Base-by-base conservation (phyloP, 345 rosid species). In the Mallotus nudiflorus region DNA sequence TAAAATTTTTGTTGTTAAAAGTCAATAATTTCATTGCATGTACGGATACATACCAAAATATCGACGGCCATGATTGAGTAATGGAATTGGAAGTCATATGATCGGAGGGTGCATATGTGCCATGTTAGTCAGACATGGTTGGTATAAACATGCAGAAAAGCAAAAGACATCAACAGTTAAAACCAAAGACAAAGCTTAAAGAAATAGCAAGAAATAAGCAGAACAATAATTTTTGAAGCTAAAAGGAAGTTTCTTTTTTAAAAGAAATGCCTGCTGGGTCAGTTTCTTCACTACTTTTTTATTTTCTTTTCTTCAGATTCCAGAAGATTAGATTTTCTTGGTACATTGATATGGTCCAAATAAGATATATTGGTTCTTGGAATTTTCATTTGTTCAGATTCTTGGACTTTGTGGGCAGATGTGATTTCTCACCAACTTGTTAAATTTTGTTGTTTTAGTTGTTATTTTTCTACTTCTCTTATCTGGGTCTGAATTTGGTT, bases 81-180 rank as follows among this genome's bases (percentile, higher is more conserved):
- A 6, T 33, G 37, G 37, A 33, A 33, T 33, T 33, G 37, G 37
- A 33, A 33, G 37, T 33, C 37, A 33, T 6, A 6, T 33, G 37
- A 33, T 33, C 37, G 6, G 3, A 33, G 3, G 37, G 37, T 33
- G 37, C 37, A 33, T 33, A 2, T 33, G 6, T 3, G 6, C 37
- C 37, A 33, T 33, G 6, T 33, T 33, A 33, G 37, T 33, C 37
- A 33, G 6, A 33, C 37, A 12, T n/a, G 65, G 76, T 78, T 65
- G 81, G 83, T 76, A 69, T 40, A 37, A 62, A 56, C 73, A 49
- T 68, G 77, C 77, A 40, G n/a, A n/a, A n/a, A n/a, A n/a, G n/a
- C n/a, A n/a, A n/a, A n/a, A n/a, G n/a, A n/a, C n/a, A n/a, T n/a
- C n/a, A n/a, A n/a, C n/a, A n/a, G n/a, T n/a, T n/a, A n/a, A n/a